A percentile compares a stretch with the other conserved stretches of the same genome.
Conservation (phyloP, 2,329 filamentous ascomycete species). For the Claviceps sp. region DNA sequence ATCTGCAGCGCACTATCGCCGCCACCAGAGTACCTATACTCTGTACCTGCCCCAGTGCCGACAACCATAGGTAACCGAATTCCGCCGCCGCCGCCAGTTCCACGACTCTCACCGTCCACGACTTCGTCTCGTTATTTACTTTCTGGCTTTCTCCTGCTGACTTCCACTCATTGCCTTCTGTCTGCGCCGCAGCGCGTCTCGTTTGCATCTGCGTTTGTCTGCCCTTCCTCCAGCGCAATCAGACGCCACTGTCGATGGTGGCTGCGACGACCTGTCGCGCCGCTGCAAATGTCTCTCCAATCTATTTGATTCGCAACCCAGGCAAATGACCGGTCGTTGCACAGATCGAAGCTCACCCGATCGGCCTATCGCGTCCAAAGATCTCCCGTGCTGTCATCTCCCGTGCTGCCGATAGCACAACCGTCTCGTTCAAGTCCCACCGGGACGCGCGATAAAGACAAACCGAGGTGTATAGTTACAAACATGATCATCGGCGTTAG, state of each 20-base stretch:
- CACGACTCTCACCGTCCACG: not conserved
- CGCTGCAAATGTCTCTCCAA: slow-evolving; percentile 2
- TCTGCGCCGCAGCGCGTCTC: not conserved
- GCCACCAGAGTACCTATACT: not conserved
- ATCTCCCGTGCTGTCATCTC: not conserved
- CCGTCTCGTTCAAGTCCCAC: not conserved
- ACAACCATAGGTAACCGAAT: not conserved
- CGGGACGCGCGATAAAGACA: not conserved
- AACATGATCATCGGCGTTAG: not conserved
- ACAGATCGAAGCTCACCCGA: not conserved
- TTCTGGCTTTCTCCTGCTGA: too few species aligned
- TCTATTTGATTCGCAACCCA: not conserved
- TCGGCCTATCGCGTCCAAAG: not conserved
- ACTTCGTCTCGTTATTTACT: not conserved
- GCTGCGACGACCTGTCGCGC: not conserved
- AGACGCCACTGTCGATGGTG: not conserved
- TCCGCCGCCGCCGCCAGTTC: not conserved
- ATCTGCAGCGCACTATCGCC: not conserved
- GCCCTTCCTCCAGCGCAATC: not conserved
- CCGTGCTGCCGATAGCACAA: not conserved
- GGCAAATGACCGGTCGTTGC: slow-evolving; percentile 3
- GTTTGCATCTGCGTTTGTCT: not conserved
- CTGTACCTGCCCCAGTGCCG: too few species aligned
- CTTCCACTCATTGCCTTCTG: not conserved
- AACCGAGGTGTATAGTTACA: not conserved